A percentile compares a stretch with the other conserved stretches of the same genome.
Conservation (phyloP, 208 protist species). For the Acanthamoeba lenticulata region DNA sequence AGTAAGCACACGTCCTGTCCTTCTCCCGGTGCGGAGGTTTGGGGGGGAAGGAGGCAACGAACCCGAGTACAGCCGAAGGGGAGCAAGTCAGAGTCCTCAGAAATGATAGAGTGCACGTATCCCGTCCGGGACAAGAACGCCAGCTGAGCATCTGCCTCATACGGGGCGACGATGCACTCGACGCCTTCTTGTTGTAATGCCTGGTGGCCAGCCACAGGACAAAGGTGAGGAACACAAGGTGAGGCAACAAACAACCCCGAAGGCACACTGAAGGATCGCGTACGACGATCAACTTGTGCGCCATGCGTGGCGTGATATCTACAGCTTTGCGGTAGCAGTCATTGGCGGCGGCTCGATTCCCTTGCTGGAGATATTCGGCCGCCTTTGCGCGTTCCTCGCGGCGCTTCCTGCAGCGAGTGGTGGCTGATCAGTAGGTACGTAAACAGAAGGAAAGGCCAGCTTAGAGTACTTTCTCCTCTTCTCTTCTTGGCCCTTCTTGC, state of each 20-base stretch:
- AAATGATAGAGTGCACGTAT: constrained; percentile 94
- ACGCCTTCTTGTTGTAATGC: constrained; percentile 74
- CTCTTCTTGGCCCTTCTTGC: constrained; percentile 89
- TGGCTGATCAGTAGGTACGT: background rate
- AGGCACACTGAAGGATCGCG: background rate
- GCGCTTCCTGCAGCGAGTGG: constrained; percentile 55
- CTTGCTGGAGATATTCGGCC: constrained; percentile 72
- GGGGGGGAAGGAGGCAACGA: background rate
- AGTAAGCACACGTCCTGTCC: background rate
- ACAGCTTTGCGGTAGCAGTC: constrained; percentile 86
- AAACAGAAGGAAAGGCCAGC: background rate
- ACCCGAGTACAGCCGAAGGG: constrained; percentile 90
- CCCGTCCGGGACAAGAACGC: constrained; percentile 93
- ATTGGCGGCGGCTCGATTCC: constrained; percentile 82
- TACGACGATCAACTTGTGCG: constrained; percentile 85
- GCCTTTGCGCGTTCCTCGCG: constrained; percentile 73
- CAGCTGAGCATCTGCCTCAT: constrained; percentile 99
- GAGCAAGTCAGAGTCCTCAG: constrained; percentile 99
- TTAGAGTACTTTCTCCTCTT: constrained; percentile 79
- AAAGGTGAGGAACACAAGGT: background rate
- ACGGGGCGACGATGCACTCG: constrained; percentile 97
- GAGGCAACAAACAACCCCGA: background rate
- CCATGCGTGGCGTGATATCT: constrained; percentile 90
- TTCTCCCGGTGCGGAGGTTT: background rate
- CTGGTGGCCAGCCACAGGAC: constrained; percentile 60